Percentiles rank a stretch among this genome's conserved stretches.
Evolutionary conservation across 2,329 filamentous ascomycete genomes (phyloP).

Genomic region (Lasiodiplodia theobromae): DNA sequence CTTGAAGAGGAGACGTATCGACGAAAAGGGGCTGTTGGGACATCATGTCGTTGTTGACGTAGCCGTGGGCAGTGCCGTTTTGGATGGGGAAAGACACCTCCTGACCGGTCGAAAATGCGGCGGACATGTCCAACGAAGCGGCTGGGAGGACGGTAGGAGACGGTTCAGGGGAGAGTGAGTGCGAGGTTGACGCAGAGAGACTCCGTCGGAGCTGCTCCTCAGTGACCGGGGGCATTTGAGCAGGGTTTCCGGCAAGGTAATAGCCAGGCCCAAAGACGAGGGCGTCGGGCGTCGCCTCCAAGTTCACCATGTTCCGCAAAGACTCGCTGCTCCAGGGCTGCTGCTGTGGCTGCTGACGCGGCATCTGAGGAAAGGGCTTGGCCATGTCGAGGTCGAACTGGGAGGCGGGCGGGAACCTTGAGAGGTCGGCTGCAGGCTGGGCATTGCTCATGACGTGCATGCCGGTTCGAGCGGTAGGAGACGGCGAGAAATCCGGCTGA

Average conservation of each 20-base stretch:
- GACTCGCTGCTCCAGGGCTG: conserved; percentile 22
- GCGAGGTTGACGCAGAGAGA: conserved; percentile 22
- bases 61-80: background rate
- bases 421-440: conserved; percentile 1
- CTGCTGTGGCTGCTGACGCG: conserved; percentile 15
- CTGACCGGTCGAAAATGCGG: conserved; percentile 15
- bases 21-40: conserved; percentile 24
- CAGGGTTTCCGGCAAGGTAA: conserved; percentile 6
- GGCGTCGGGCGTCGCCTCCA: conserved; percentile 25
- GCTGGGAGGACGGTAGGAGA: conserved; percentile 15
- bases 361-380: conserved; percentile 9
- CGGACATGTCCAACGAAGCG: conserved; percentile 15
- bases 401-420: conserved; percentile 9
- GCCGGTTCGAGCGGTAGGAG: conserved; percentile 7
- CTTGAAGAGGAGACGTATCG: conserved; percentile 23
- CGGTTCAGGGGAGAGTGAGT: conserved; percentile 25
- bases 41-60: conserved; percentile 8
- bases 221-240: conserved; percentile 12
- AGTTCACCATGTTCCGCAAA: conserved; percentile 19
- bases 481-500: conserved; percentile 15
- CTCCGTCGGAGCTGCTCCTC: conserved; percentile 27
- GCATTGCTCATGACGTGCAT: conserved; percentile 20
- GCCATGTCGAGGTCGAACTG: conserved; percentile 19
- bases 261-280: conserved; percentile 22
- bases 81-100: conserved; percentile 21